Conservation (phyloP, 164 flowering plant species). For the Macadamia integrifolia region DNA sequence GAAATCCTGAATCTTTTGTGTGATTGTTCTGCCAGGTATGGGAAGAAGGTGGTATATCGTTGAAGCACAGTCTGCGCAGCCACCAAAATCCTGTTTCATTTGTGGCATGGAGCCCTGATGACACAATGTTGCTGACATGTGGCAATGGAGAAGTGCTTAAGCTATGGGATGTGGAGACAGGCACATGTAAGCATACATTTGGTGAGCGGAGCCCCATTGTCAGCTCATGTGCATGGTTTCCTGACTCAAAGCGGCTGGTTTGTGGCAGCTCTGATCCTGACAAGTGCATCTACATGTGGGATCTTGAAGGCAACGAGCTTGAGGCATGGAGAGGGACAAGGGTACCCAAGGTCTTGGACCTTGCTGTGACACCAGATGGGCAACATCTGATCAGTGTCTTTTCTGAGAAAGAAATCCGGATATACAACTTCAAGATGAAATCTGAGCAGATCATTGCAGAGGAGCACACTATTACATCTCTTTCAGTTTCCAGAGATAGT, state of each 20-base stretch:
- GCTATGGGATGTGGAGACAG: constrained; percentile 89
- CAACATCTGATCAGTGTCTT: constrained; percentile 55
- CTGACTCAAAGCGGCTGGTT: constrained; percentile 67
- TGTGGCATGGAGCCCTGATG: constrained; percentile 95
- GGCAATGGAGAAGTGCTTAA: constrained; percentile 78
- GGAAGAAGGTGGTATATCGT: constrained; percentile 43
- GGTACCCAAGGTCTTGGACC: constrained; percentile 76
- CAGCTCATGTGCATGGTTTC: constrained; percentile 95
- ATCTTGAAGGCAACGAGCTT: constrained; percentile 67
- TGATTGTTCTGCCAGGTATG: constrained; percentile 37
- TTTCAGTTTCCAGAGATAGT: constrained; percentile 68
- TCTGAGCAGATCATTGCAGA: constrained; percentile 59
- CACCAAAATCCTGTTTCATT: constrained; percentile 78
- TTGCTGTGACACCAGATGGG: constrained; percentile 82
- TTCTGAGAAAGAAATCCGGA: constrained; percentile 63
- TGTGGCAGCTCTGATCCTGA: constrained; percentile 79
- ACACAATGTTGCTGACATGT: constrained; percentile 80
- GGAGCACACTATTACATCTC: constrained; percentile 69
- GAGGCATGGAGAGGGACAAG: constrained; percentile 74
- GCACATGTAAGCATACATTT: constrained; percentile 69
- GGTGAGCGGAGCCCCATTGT: constrained; percentile 55
- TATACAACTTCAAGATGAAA: constrained; percentile 50
- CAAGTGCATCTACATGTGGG: constrained; percentile 85
- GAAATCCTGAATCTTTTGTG: too few relatives aligned
- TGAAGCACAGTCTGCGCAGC: constrained; percentile 48